Evolutionary conservation across 1,284 basidiomycete species (phyloP), one percentile per base, ranked within the genome.

Genomic region (Naganishia sp.): DNA sequence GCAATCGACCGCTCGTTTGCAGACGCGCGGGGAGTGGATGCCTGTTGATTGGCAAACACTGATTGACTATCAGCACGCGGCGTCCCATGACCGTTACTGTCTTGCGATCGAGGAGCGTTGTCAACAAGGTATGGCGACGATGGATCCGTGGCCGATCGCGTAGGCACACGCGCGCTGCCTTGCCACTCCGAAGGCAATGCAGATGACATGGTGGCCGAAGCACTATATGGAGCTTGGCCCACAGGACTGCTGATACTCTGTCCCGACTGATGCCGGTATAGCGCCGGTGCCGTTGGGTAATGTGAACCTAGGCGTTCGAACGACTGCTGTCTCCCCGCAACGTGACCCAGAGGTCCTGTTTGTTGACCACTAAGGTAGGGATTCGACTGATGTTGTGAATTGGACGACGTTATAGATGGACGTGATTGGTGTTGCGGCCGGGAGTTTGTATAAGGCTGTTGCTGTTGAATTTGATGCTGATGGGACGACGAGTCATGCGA

Each of bases 151-250:
- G 58, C 47, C 21, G 58, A 61, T 31, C 58, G 45, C 7, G 47
- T 42, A 3, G 58, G 58, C 13, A 28, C 18, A 23, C 58, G 58
- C 9, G 49, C 47, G 35, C 17, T 41, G 35, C 49, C 47, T 11
- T 50, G 58, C 58, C 58, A 61, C 7, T 61, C 58, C 35, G 58
- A 51, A 10, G 58, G 47, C 23, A 35, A 47, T 42, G 41, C 28
- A 13, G 58, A 50, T 18, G 58, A 35, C 58, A 51, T 61, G 35
- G 58, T 61, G 10, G 58, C 58, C 11, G 58, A 51, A 3, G 58
- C 58, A 17, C 58, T 61, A 35, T 49, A 51, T 7, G 58, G 58
- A 28, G 47, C 46, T 31, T 50, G 58, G 13, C 10, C 35, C 9
- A 23, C 31, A 6, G 23, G n/a, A 31, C 23, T 28, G 18, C 25